Conservation (phyloP, 164 flowering plant species). For the Stephania yunnanensis region DNA sequence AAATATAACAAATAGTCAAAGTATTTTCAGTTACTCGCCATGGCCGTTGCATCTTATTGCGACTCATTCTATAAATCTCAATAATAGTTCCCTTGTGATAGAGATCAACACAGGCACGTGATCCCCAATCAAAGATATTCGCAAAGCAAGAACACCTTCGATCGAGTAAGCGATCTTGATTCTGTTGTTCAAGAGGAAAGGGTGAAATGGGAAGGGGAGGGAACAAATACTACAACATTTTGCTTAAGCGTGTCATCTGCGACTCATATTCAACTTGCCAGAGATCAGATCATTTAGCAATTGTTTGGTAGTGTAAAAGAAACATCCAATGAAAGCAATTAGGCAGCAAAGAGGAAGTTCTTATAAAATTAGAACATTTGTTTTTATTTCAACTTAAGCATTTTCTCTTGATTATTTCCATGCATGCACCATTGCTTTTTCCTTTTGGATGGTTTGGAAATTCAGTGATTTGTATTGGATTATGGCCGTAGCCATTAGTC, state of each 20-base stretch:
- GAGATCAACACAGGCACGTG: constrained; percentile 98
- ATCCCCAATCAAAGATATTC: constrained; percentile 99
- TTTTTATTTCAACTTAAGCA: too few species aligned
- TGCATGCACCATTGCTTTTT: too few species aligned
- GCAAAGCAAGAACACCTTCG: constrained; percentile 99
- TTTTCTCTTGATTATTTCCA: too few species aligned
- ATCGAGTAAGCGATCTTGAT: constrained; percentile 63
- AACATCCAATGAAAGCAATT: too few species aligned
- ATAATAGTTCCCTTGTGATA: constrained; percentile 95
- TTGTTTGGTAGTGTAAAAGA: too few species aligned
- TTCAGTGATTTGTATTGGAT: too few species aligned
- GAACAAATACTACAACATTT: not conserved
- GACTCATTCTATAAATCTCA: constrained; percentile 97
- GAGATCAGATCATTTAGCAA: too few species aligned
- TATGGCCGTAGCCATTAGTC: not conserved
- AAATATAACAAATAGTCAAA: not conserved
- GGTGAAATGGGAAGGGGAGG: constrained; percentile 1
- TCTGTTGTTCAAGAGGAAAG: constrained; percentile 38
- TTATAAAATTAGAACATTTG: too few species aligned
- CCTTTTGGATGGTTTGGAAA: too few species aligned
- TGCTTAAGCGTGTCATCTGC: not conserved
- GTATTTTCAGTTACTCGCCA: constrained; percentile 67
- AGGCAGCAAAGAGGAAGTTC: too few species aligned
- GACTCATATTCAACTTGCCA: not conserved
- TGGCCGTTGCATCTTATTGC: constrained; percentile 95